Base-by-base conservation (phyloP, 306 rosid genomes). In the Chamaecrista fasciculata region DNA sequence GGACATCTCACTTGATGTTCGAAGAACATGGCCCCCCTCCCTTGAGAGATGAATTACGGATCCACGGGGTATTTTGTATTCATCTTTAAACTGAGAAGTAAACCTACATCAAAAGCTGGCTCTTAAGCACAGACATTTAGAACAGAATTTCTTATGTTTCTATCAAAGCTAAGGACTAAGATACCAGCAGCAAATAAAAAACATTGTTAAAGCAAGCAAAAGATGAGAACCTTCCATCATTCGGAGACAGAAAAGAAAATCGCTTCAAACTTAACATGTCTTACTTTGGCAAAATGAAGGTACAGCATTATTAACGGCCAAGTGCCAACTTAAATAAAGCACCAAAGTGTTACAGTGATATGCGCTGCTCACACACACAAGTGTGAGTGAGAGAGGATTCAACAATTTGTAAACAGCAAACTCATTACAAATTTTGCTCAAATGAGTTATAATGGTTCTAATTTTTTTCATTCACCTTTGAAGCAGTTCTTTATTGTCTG, bases 51-150 rank as follows among this genome's bases (percentile, higher is more conserved):
- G 81, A 52, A 94, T 94, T 16, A 84, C 83, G 24, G 99, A 81
- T 64, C 97, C 99, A 36, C 92, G 72, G 25, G 97, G 97, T 70
- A 94, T 83, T 85, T 91, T 86, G 69, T 85, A 71, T 76, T 91
- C 97, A 51, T 94, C 99, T 81, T 80, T 94, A 79, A 94, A 94
- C 77, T 86, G 96, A 31, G 99, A 88, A 74, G 97, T 91, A 82
- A 94, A 94, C 87, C 97, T 94, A 72, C 86, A 87, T 60, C 66
- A 72, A 47, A 76, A 3, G 19, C 47, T 8, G 31, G 42, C 39
- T 69, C 47, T 44, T 10, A 19, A 23, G 53, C 44, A 62, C 7
- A 47, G 40, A 40, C 20, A 69, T 44, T 50, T 10, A 2, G 19
- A 26, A 8, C 24, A 23, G 33, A 46, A 55, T 24, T 46, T 70